Evolutionary conservation across 371 early-diverging fungal genomes (phyloP).

Genomic region (Vairimorpha necatrix): DNA sequence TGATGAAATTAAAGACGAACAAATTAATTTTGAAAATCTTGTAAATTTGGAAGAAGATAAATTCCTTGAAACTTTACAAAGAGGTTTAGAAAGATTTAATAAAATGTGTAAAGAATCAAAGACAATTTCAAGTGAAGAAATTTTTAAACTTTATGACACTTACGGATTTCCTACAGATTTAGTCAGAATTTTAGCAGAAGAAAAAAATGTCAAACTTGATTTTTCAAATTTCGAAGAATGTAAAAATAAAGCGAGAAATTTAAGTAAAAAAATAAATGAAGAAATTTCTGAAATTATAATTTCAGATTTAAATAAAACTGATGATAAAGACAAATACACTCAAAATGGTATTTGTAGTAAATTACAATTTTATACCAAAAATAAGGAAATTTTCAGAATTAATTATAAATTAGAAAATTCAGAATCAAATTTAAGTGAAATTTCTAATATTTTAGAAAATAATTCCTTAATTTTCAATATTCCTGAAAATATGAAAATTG

Average conservation of each 20-base stretch:
- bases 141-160: conserved; percentile 95
- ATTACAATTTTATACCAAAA: conserved; percentile 13
- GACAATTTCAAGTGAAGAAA: conserved; percentile 76
- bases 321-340: conserved; percentile 79
- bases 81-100: conserved; percentile 87
- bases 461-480: background rate
- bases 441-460: background rate
- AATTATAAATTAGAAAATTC: background rate
- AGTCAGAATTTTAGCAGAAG: conserved; percentile 92
- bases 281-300: conserved; percentile 25
- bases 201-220: conserved; percentile 78
- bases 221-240: conserved; percentile 75
- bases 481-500: conserved; percentile 23
- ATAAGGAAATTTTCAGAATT: conserved; percentile 28
- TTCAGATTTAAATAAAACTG: conserved; percentile 66
- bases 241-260: conserved; percentile 75
- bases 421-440: background rate
- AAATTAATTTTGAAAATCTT: conserved; percentile 61
- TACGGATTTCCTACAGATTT: conserved; percentile 99
- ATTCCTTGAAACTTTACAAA: conserved; percentile 91
- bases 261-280: conserved; percentile 65
- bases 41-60: conserved; percentile 86
- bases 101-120: conserved; percentile 70
- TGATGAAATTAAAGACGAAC: background rate
- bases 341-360: conserved; percentile 34